Percentiles rank a stretch among this genome's conserved stretches.
These are phyloP conservation scores for Angomonas deanei DNA, from an alignment of 208 protist genomes.

Conservation along the genomic window DNA sequence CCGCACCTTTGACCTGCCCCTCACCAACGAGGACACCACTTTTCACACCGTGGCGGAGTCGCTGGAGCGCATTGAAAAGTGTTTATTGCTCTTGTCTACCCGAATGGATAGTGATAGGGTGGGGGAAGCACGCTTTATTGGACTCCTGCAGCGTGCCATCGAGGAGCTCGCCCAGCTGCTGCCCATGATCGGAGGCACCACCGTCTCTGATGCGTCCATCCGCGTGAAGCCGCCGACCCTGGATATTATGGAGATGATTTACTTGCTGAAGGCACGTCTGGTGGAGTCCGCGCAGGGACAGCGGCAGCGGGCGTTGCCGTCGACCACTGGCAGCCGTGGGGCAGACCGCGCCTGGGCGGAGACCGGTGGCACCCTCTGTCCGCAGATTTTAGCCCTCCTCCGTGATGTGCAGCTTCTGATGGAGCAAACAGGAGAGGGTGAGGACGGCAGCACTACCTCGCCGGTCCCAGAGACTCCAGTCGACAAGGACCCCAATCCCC, in stretches of 20 bases:
- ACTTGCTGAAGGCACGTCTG: constrained; percentile 42
- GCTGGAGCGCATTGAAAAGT: constrained; percentile 1
- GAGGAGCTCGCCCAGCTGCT: constrained; percentile 75
- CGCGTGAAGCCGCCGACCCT: constrained; percentile 55
- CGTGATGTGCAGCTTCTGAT: not conserved
- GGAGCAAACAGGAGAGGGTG: not conserved
- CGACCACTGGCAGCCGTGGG: constrained; percentile 11
- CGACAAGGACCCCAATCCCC: not conserved
- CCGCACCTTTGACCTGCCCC: not conserved
- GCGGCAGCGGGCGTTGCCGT: constrained; percentile 39
- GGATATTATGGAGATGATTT: constrained; percentile 61
- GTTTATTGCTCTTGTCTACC: not conserved
- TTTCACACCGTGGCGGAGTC: constrained; percentile 4
- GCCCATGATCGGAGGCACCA: constrained; percentile 11
- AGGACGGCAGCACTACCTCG: not conserved
- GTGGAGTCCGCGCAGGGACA: constrained; percentile 42
- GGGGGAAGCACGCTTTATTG: not conserved
- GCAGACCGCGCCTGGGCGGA: constrained; percentile 11
- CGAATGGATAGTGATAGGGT: not conserved
- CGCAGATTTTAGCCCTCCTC: not conserved
- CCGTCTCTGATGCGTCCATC: constrained; percentile 5
- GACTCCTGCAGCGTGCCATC: constrained; percentile 20
- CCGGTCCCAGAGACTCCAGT: not conserved
- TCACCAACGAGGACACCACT: constrained; percentile 1
- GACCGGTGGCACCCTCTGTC: not conserved